Conservation (phyloP, 164 flowering plant species). For the Chloranthus sessilifolius region DNA sequence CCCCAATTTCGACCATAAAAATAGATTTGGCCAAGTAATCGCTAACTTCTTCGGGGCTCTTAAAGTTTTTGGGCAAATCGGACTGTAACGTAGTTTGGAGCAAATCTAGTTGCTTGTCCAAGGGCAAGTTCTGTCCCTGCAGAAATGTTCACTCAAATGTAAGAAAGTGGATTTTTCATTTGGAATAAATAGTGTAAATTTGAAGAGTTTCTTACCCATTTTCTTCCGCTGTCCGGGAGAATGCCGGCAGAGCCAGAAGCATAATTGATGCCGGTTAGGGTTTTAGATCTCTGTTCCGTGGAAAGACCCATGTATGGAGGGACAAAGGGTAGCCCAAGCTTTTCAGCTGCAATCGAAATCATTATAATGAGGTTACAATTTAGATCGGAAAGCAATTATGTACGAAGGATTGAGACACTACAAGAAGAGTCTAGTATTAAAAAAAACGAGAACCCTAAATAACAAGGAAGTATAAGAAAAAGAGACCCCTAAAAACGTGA, state of each 20-base stretch:
- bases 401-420: too few relatives aligned
- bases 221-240: slow-evolving; percentile 10
- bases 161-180: too few relatives aligned
- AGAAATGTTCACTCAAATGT: too few relatives aligned
- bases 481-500: too few relatives aligned
- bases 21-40: slow-evolving; percentile 6
- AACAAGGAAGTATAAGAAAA: too few relatives aligned
- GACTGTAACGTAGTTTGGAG: not conserved
- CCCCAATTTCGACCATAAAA: slow-evolving; percentile 3
- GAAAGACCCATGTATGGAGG: slow-evolving; percentile 10
- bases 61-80: not conserved
- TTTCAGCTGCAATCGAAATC: slow-evolving; percentile 5
- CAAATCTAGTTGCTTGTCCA: not conserved
- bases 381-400: too few relatives aligned
- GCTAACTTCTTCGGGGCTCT: not conserved
- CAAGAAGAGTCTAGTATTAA: too few relatives aligned
- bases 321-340: slow-evolving; percentile 4
- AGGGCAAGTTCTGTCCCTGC: not conserved
- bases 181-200: not conserved
- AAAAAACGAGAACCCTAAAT: too few relatives aligned
- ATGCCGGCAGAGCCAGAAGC: slow-evolving; percentile 13
- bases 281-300: not conserved
- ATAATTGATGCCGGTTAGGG: slow-evolving; percentile 8
- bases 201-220: not conserved
- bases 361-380: too few relatives aligned